These are phyloP conservation scores for Alternaria brassicae DNA, from an alignment of 2,329 filamentous ascomycete species.

Conservation along the genomic window DNA sequence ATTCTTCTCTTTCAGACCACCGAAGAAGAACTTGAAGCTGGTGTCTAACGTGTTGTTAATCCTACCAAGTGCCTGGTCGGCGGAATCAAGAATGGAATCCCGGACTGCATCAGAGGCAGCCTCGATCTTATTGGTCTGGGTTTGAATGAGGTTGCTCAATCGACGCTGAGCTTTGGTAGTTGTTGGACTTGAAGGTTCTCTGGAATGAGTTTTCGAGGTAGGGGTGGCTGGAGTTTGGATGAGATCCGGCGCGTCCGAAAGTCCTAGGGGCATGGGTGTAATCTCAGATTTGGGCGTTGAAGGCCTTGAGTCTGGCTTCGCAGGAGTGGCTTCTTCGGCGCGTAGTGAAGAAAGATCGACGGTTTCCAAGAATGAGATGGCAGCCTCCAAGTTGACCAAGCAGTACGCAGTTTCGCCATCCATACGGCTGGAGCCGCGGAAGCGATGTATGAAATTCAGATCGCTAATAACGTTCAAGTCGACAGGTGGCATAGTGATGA, in stretches of 20 bases:
- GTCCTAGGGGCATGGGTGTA: conserved; percentile 51
- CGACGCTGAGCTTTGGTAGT: conserved; percentile 70
- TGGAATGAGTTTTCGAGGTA: conserved; percentile 27
- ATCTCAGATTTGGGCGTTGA: conserved; percentile 53
- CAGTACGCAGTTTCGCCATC: conserved; percentile 96
- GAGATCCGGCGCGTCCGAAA: conserved; percentile 48
- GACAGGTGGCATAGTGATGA: conserved; percentile 89
- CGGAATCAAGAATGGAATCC: conserved; percentile 73
- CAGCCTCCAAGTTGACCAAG: conserved; percentile 92
- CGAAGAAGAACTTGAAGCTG: conserved; percentile 92
- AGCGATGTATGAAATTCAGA: conserved; percentile 90
- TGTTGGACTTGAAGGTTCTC: conserved; percentile 45
- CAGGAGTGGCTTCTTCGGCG: conserved; percentile 72
- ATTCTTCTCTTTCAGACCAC: conserved; percentile 77
- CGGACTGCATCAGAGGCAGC: conserved; percentile 82
- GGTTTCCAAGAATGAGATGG: conserved; percentile 92
- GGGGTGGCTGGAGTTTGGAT: conserved; percentile 51
- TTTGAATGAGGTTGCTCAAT: conserved; percentile 85
- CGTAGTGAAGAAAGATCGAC: conserved; percentile 90
- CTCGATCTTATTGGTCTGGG: conserved; percentile 80
- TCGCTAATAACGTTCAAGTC: conserved; percentile 91
- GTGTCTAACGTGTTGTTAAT: conserved; percentile 90
- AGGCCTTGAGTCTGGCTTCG: conserved; percentile 60
- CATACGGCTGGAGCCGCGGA: conserved; percentile 83
- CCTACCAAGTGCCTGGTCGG: conserved; percentile 89